Base-by-base conservation (phyloP, 2,329 filamentous ascomycete species). In the Trichophyton benhamiae region DNA sequence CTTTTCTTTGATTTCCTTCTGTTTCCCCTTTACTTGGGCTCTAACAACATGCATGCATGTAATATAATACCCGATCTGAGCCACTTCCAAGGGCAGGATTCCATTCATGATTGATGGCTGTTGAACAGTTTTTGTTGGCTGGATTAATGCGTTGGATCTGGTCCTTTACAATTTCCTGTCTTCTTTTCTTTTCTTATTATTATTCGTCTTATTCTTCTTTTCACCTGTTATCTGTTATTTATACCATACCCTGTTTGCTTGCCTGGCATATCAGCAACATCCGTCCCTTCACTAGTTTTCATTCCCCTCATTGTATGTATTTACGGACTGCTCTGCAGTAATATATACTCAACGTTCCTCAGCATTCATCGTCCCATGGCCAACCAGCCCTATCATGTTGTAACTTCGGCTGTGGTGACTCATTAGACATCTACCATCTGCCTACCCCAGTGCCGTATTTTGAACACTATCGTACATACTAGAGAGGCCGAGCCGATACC, bases 101-200 rank as follows among this genome's bases (percentile, higher is more conserved):
- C 49, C 49, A 55, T n/a, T 55, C 49, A 55, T 55, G 49, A 55
- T 36, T 55, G 17, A 55, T 55, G 49, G 49, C 49, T 55, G 49
- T 55, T 55, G 49, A 55, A 27, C 49, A 55, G 49, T 55, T 33
- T 44, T 49, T 55, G 49, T 55, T 55, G 49, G 49, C 27, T 55
- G 49, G 49, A 55, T 55, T 36, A n/a, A 36, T 55, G 49, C n/a
- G 49, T 55, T 55, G 30, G 49, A 55, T 36, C 5, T 33, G 48
- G 48, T 27, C 22, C 48, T n/a, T 27, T 55, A 15, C 49, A 13
- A 33, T 15, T 11, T 17, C 15, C 11, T 33, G 11, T 17, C 6
- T 55, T 27, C 15, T 15, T 36, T n/a, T 33, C 22, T 53, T 53
- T 9, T 38, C 33, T 38, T 38, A 38, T 13, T 38, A 38, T 38